Base-by-base conservation (phyloP, 345 rosid genomes). In the Salix purpurea region DNA sequence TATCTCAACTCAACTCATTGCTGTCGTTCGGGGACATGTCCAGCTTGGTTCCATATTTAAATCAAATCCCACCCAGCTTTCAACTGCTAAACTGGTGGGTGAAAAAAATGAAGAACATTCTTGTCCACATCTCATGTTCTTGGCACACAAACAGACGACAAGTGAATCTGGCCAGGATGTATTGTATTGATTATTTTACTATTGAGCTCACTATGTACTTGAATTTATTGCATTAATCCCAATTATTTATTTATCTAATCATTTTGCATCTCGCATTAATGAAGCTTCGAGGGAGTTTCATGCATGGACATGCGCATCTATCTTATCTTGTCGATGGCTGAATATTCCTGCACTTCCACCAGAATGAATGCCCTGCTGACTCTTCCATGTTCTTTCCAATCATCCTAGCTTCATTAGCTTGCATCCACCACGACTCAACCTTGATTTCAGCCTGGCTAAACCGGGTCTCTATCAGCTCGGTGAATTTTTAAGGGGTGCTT, bases 401-500 rank as follows among this genome's bases (percentile, higher is more conserved):
- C 19, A 52, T 6, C 23, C 13, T 12, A 10, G 14, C 58, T 52
- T 52, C 23, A 19, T 19, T 19, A 1, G 7, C 19, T 52, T 6
- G 58, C 21, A 52, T 52, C 23, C 7, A 52, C 7, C 58, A 52
- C 58, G 2, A 52, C 12, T 40, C 14, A 40, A 40, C 2, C 46
- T 40, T 12, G 46, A 40, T 40, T 2, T 12, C 13, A 40, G 46
- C 12, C 13, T 2, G 2, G 46, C 2, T 40, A 40, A 40, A 40
- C 4, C 14, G 13, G 13, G 11, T 0, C 13, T 0, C 13, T 10
- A 40, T 40, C 46, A 40, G 11, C 46, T 11, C 13, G 1, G 4
- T 10, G 0, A 40, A 40, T 40, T 10, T 1, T 5, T 36, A 36
- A 34, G 1, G 1, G 36, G 1, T 0, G 34, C 0, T 32, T 4